Base-by-base conservation (phyloP, 768 basidiomycete species). In the Calocera cornea region DNA sequence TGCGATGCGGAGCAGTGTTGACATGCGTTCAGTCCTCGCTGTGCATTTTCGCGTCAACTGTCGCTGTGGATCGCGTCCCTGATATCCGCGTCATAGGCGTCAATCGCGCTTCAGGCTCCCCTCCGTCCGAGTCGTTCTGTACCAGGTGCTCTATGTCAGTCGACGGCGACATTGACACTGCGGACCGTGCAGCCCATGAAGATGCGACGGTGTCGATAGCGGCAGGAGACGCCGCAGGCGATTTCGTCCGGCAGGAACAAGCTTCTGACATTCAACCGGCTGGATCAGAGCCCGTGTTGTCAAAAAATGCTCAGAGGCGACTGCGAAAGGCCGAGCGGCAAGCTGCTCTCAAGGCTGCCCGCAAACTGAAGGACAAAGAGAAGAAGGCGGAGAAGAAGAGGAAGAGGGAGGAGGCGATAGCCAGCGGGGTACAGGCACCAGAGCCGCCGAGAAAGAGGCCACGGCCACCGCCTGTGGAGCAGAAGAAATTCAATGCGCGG, bases 291-390 rank as follows among this genome's bases (percentile, higher is more conserved):
- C 54, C 12, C 10, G 74, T 80, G 36, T 82, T 87, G 67, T 91
- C 90, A 34, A 93, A 92, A 76, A 90, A 84, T 34, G 88, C 89
- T 1, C 82, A 84, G 72, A 92, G 92, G 75, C 87, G 83, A 73
- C 84, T 85, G 1, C 85, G 84, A n/a, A 89, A 83, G 75, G 85
- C 85, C 17, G 85, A 87, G 63, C 82, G 82, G n/a, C 76, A 83
- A 69, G 84, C 83, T 12, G 86, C 84, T 27, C 72, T 77, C 47
- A 95, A 92, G 78, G 78, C 86, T 64, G 87, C 87, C 74, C 86
- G 90, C 38, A 83, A 92, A 17, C 86, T 87, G 17, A 82, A 79
- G 68, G 92, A 93, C 77, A 92, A 85, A 76, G 84, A 86, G 68
- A 68, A 68, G 66, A 72, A 72, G 76, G 83, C 83, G 33, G 87